A percentile compares a stretch with the other conserved stretches of the same genome.
phyloP scores from a whole-genome alignment of 768 basidiomycete genomes.

The Hortiboletus campestris region DNA sequence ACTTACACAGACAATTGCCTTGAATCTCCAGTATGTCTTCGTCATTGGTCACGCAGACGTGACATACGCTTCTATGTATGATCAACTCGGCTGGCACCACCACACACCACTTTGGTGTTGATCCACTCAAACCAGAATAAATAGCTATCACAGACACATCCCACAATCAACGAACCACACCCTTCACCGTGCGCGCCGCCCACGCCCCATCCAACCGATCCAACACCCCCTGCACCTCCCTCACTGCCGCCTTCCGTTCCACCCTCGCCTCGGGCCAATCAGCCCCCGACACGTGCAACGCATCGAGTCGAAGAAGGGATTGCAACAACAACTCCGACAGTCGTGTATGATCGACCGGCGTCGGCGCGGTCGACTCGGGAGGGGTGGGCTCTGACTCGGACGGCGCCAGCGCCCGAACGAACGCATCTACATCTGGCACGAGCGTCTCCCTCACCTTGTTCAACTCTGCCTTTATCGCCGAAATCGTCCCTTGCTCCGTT shows the following conservation, averaged over 20 bases:
- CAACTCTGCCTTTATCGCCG: constrained; percentile 39
- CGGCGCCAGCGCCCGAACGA: constrained; percentile 39
- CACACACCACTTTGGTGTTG: no score
- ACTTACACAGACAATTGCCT: no score
- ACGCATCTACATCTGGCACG: constrained; percentile 53
- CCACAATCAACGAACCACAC: not conserved
- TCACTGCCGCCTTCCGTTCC: constrained; percentile 84
- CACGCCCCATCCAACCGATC: constrained; percentile 77
- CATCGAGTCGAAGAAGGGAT: constrained; percentile 83
- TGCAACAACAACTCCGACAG: constrained; percentile 85
- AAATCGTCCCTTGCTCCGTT: constrained; percentile 40
- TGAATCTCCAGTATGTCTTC: no score
- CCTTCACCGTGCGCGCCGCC: constrained; percentile 32
- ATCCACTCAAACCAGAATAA: not conserved
- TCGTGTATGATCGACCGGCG: constrained; percentile 45
- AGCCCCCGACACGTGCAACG: constrained; percentile 60
- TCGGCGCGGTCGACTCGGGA: constrained; percentile 1
- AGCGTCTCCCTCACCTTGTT: constrained; percentile 52
- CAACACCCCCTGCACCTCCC: constrained; percentile 77
- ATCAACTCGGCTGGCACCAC: no score
- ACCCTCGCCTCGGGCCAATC: constrained; percentile 77
- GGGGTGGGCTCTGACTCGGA: not conserved
- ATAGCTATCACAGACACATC: not conserved
- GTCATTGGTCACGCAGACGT: no score
- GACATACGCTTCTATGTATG: no score